Percentiles rank a stretch among this genome's conserved stretches.
phyloP scores from a whole-genome alignment of 1,284 basidiomycete genomes.

The Prillingera fragicola region DNA sequence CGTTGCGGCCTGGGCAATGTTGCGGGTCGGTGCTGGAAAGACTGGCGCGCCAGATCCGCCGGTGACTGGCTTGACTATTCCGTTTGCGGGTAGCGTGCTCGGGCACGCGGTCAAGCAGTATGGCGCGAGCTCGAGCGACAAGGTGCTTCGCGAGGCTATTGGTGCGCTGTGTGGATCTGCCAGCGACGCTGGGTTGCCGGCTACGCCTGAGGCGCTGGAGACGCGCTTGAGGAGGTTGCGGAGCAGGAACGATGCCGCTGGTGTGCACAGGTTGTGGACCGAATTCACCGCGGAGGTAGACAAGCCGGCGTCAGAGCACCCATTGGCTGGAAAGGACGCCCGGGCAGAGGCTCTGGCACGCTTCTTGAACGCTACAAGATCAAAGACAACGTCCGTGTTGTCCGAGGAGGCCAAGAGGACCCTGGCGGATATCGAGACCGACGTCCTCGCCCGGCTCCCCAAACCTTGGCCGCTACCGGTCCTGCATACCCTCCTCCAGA shows the following conservation, averaged over 20 bases:
- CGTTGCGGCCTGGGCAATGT: slow-evolving; percentile 11
- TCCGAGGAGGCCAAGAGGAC: no score
- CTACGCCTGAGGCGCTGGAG: background rate
- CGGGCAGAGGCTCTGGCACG: slow-evolving; percentile 2
- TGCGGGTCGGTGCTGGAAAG: slow-evolving; percentile 4
- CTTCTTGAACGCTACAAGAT: slow-evolving; percentile 2
- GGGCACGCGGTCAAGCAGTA: no score
- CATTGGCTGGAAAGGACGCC: background rate
- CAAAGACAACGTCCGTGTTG: background rate
- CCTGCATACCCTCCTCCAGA: slow-evolving; percentile 7
- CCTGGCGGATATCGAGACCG: slow-evolving; percentile 1
- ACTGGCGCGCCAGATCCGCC: background rate
- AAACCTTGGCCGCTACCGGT: slow-evolving; percentile 20
- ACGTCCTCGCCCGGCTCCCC: slow-evolving; percentile 9
- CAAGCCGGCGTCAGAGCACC: background rate
- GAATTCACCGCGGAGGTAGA: background rate
- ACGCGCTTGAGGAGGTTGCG: background rate
- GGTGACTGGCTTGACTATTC: no score
- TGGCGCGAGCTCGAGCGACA: no score
- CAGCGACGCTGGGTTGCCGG: no score
- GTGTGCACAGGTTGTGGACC: background rate
- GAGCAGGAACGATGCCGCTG: background rate
- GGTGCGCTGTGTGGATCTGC: no score
- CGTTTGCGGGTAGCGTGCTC: no score
- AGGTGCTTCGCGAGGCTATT: no score